Evolutionary conservation across 2,329 filamentous ascomycete species (phyloP), one percentile per base, ranked within the genome.

Genomic region (Venturia nashicola): DNA sequence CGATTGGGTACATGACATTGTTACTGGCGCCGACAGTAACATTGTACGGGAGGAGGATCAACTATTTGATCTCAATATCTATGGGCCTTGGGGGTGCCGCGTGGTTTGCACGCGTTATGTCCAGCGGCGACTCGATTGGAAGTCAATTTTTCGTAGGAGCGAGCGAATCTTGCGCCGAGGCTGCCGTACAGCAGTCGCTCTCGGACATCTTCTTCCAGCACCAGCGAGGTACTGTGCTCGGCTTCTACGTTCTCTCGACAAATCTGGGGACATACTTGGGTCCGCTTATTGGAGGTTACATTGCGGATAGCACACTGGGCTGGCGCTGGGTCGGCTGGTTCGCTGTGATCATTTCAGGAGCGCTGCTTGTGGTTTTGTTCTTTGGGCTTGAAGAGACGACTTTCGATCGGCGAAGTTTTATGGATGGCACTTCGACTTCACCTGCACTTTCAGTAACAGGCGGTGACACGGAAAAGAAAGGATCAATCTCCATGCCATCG

Each of bases 161-260:
- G 2, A 83, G 82, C 5, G 81, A 84, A 70, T 77, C 80, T 9
- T 80, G 80, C 51, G 81, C 80, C 1, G 82, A 84, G 70, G 82
- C 82, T 0, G 77, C 80, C 39, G 82, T 81, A 7, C 82, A 84
- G 68, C 71, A 83, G n/a, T 83, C 80, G 1, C 73, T 84, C 36
- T 79, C 82, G 8, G 82, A 84, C 67, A 76, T 84, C 39, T 84
- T 82, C 74, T 84, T 81, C 66, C 79, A 83, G 71, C 82, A 84
- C 67, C 80, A 82, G 65, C 77, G 81, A 54, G 82, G 82, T 48
- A 76, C 77, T 0, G 79, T 81, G 0, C 73, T 84, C 6, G 82
- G 82, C 64, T 69, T 83, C 34, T 84, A 84, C 67, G 80, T 83
- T 34, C 72, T 83, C 43, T 78, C 82, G 1, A 83, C 81, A 0